Percentiles rank a stretch among this genome's conserved stretches.
Evolutionary conservation across 495 filamentous ascomycete genomes (phyloP).

Genomic region (Penicillium taxi): DNA sequence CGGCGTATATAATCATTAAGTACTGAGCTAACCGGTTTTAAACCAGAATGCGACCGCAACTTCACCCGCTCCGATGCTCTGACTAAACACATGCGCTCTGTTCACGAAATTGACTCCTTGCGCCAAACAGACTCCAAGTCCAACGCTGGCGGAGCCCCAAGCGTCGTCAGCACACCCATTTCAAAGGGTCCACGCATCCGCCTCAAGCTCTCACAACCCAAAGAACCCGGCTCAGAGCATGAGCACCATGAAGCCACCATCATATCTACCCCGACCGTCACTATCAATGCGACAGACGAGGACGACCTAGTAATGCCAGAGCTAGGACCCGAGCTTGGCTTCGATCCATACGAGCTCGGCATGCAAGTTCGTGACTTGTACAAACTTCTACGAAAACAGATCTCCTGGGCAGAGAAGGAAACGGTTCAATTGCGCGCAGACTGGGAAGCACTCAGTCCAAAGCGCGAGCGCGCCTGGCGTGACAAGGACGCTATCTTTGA

Average conservation of each 20-base stretch:
- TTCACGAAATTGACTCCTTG: constrained; percentile 92
- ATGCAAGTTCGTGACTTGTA: constrained; percentile 63
- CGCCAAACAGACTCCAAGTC: constrained; percentile 82
- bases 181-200: constrained; percentile 59
- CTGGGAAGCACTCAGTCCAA: constrained; percentile 55
- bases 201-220: constrained; percentile 51
- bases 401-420: constrained; percentile 75
- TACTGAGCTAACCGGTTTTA: too few species aligned
- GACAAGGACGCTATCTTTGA: constrained; percentile 69
- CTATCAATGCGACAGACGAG: constrained; percentile 34
- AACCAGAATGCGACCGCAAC: constrained; percentile 92
- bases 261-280: constrained; percentile 40
- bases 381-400: constrained; percentile 64
- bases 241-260: constrained; percentile 37
- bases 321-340: constrained; percentile 37
- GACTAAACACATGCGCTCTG: constrained; percentile 96
- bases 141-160: constrained; percentile 38
- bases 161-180: constrained; percentile 34
- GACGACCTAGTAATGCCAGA: constrained; percentile 42
- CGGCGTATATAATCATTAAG: too few species aligned
- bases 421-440: constrained; percentile 52
- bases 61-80: constrained; percentile 96
- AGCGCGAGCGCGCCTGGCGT: constrained; percentile 68
- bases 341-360: constrained; percentile 63
- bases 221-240: constrained; percentile 36